Evolutionary conservation across 164 flowering plant genomes (phyloP), one percentile per base, ranked within the genome.

Genomic region (Aristolochia contorta): DNA sequence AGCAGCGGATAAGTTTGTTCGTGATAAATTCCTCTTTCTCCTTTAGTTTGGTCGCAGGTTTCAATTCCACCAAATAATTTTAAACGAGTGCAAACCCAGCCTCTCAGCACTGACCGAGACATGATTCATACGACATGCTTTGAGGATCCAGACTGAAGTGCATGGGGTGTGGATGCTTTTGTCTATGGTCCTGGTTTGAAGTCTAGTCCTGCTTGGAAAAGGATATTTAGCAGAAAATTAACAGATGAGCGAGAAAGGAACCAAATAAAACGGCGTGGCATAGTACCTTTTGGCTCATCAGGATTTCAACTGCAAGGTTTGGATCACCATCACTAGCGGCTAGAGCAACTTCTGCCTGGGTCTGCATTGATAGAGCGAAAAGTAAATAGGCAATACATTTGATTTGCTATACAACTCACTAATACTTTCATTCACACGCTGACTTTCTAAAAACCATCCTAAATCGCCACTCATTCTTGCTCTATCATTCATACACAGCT

Each of bases 341-440:
- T 9, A 94, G 70, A 52, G 97, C 99, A 61, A 94, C 93, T 74
- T 94, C 99, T 56, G 77, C 99, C 68, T 94, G 97, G 16, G 93
- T 94, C 99, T 93, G 89, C 63, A 74, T 12, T n/a, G 20, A n/a
- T 16, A 20, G 15, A 52, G 18, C 21, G 23, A 9, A 10, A 20
- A 14, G 23, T 52, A 52, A 20, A 52, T 21, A 15, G 56, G 0
- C 15, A 12, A 52, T 1, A 27, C 4, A 53, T 15, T 15, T 22
- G 20, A 53, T 2, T 22, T 7, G 5, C 30, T 9, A 23, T 37
- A 37, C 43, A 37, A 37, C 1, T 6, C 43, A 37, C 12, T 37
- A 37, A 37, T 8, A 37, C 43, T 37, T 10, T 6, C 43, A 37
- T 10, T 10, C 10, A 37, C 43, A 37, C 7, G 43, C 43, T 1